Base-by-base conservation (phyloP, 2,329 filamentous ascomycete species). In the Pseudopithomyces maydicus region DNA sequence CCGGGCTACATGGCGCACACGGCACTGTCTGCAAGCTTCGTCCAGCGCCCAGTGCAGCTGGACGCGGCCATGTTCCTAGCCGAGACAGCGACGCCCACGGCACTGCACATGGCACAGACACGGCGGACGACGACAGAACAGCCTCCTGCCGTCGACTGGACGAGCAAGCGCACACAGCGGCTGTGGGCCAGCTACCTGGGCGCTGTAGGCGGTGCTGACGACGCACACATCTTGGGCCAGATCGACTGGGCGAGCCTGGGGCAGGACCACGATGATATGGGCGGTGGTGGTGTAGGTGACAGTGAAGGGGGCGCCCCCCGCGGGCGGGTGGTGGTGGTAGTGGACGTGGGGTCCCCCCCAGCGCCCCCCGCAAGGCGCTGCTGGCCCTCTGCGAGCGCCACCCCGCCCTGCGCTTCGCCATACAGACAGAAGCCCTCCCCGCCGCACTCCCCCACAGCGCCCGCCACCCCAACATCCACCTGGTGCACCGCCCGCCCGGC, bases 31-130 rank as follows among this genome's bases (percentile, higher is more conserved):
- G 72, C 73, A 0, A 58, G 57, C 1, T 80, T 80, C 49, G 67
- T 78, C 8, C 70, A 66, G 4, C 67, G 72, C 2, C 72, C 63
- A 1, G 69, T 62, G 4, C 68, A 66, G 15, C 65, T 77, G 1
- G 79, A 80, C 54, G 77, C 78, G 0, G 64, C 65, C 29, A 69
- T 77, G 64, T 80, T 80, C 48, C 60, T 80, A 1, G 67, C 77
- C 2, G 69, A 76, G 33, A 68, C 62, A 1, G 73, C 66, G 1
- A 68, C 69, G 5, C 77, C 77, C 0, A 51, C 71, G 3, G 75
- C 78, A 2, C 58, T 79, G 54, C 59, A 76, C 12, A 54, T 61
- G 32, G 42, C 57, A 8, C 72, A 67, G 7, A 57, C 63, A n/a
- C n/a, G n/a, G n/a, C n/a, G n/a, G 43, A 64, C 58, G 22, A 8